Conservation (phyloP, 768 basidiomycete genomes). For the Leccinum longicurvipes region DNA sequence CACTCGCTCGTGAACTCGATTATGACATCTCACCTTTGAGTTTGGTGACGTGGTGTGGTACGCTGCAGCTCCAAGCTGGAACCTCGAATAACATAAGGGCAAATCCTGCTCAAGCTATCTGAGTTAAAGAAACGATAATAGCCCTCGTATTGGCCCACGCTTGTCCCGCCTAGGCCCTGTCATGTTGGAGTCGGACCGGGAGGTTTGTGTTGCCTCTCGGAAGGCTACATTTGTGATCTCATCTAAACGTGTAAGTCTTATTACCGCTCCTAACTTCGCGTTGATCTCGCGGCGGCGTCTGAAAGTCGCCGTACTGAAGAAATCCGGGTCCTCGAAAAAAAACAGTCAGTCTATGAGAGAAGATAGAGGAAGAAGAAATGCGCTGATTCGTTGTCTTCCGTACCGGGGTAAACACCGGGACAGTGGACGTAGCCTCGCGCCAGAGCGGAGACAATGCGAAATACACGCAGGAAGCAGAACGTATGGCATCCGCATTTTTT, state of each 20-base stretch:
- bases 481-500: neutral
- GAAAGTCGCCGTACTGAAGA: slow-evolving; percentile 53
- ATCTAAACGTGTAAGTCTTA: slow-evolving; percentile 66
- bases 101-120: slow-evolving; percentile 23
- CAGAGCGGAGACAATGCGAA: slow-evolving; percentile 4
- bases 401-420: neutral
- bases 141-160: slow-evolving; percentile 6
- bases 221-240: slow-evolving; percentile 21
- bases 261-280: slow-evolving; percentile 69
- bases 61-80: neutral
- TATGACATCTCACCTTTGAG: slow-evolving; percentile 8
- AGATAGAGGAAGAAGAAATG: neutral
- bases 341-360: neutral
- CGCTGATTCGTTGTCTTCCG: slow-evolving; percentile 4
- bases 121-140: slow-evolving; percentile 10
- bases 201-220: slow-evolving; percentile 3
- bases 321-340: slow-evolving; percentile 35
- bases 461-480: slow-evolving; percentile 5
- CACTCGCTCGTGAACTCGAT: neutral
- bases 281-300: slow-evolving; percentile 60
- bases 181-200: neutral
- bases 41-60: neutral
- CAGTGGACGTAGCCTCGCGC: neutral
- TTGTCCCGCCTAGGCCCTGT: slow-evolving; percentile 4
- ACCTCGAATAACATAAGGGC: slow-evolving; percentile 15